Percentiles rank a stretch among this genome's conserved stretches.
These are phyloP conservation scores for Moesziomyces sp. DNA, from an alignment of 1,284 basidiomycete species.

Conservation along the genomic window DNA sequence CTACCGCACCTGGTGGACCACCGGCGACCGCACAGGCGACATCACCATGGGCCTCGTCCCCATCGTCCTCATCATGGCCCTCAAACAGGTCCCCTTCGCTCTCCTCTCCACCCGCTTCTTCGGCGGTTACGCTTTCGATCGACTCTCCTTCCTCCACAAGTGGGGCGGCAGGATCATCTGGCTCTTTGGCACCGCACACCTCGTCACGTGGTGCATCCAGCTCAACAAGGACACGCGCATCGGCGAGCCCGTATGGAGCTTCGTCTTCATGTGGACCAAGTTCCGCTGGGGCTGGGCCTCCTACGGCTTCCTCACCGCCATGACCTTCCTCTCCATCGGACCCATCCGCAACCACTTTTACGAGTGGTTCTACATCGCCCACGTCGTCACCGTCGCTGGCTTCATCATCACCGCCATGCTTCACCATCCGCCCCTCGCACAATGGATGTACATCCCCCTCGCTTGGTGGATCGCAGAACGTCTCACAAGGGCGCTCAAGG, in stretches of 20 bases:
- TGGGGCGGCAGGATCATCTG: conserved; percentile 81
- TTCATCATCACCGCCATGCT: conserved; percentile 64
- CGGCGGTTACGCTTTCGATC: conserved; percentile 80
- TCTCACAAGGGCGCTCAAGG: conserved; percentile 74
- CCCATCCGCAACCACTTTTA: conserved; percentile 78
- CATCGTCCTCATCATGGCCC: conserved; percentile 79
- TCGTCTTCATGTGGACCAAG: conserved; percentile 76
- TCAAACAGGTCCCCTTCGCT: conserved; percentile 85
- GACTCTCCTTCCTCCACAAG: conserved; percentile 78
- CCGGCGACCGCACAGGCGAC: conserved; percentile 78
- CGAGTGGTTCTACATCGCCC: conserved; percentile 80
- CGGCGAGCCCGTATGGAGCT: conserved; percentile 73
- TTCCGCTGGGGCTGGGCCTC: conserved; percentile 81
- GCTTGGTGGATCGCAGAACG: conserved; percentile 73
- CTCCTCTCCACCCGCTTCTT: conserved; percentile 78
- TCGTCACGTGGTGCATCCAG: conserved; percentile 81
- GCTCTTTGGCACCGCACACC: conserved; percentile 77
- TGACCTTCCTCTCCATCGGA: conserved; percentile 76
- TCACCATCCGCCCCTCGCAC: conserved; percentile 72
- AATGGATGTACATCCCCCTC: conserved; percentile 68
- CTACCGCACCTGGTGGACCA: conserved; percentile 80
- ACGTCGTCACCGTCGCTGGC: conserved; percentile 71
- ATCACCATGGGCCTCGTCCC: conserved; percentile 83
- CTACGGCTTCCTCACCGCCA: conserved; percentile 77
- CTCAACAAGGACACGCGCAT: conserved; percentile 72